Evolutionary conservation across 805 yeast genomes (phyloP).

Genomic region (Blastobotrys mokoenaii): DNA sequence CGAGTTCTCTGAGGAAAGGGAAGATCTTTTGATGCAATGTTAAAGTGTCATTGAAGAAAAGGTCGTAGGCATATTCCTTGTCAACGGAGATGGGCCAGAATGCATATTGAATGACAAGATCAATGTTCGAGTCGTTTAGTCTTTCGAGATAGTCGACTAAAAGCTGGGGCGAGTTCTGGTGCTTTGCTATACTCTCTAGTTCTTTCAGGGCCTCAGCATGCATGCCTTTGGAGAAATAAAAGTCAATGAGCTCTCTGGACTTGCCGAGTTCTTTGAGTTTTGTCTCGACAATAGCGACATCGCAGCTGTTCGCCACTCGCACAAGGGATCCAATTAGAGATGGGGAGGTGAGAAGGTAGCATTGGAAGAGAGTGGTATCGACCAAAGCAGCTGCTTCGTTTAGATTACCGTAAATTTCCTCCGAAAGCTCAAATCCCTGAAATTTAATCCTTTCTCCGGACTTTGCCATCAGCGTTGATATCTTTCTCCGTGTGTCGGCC

Average conservation of each 20-base stretch:
- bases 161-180: slow-evolving; percentile 22
- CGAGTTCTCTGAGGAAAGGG: slow-evolving; percentile 35
- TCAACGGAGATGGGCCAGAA: slow-evolving; percentile 40
- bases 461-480: slow-evolving; percentile 22
- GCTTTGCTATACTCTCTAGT: slow-evolving; percentile 34
- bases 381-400: slow-evolving; percentile 36
- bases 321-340: slow-evolving; percentile 76
- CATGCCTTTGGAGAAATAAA: slow-evolving; percentile 51
- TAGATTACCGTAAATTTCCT: slow-evolving; percentile 25
- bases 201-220: slow-evolving; percentile 64
- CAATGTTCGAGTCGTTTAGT: slow-evolving; percentile 32
- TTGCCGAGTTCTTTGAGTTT: slow-evolving; percentile 39
- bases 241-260: slow-evolving; percentile 67
- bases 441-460: slow-evolving; percentile 13
- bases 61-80: slow-evolving; percentile 32
- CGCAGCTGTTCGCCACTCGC: slow-evolving; percentile 68
- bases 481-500: slow-evolving; percentile 42
- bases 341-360: slow-evolving; percentile 62
- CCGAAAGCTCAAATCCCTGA: slow-evolving; percentile 20
- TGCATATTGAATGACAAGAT: slow-evolving; percentile 49
- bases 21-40: slow-evolving; percentile 45
- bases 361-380: slow-evolving; percentile 70
- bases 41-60: slow-evolving; percentile 63
- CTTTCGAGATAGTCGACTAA: slow-evolving; percentile 17
- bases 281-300: slow-evolving; percentile 49